phyloP scores from a whole-genome alignment of 2,329 filamentous ascomycete species.

The Cladorrhinum sp. region DNA sequence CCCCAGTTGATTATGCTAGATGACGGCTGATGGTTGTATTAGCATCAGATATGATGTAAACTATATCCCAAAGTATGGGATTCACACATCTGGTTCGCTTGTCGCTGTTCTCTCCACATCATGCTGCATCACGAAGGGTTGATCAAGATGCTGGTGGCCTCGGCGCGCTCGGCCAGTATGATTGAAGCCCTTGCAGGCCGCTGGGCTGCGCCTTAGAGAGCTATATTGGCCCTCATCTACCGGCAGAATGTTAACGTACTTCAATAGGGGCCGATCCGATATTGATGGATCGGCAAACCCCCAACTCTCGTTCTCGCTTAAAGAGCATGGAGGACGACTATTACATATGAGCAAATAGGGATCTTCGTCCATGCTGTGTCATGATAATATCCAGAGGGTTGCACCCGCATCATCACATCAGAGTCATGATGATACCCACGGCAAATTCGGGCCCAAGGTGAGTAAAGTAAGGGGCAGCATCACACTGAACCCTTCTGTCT shows the following conservation, averaged over 20 bases:
- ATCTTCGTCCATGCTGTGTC: not conserved
- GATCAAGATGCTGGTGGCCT: not conserved
- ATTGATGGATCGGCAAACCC: not conserved
- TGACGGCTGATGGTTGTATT: not conserved
- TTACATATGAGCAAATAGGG: not conserved
- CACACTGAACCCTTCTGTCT: not conserved
- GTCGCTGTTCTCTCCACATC: not conserved
- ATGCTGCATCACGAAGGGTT: not conserved
- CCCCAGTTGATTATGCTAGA: not conserved
- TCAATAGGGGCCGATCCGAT: not conserved
- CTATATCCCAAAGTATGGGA: not conserved
- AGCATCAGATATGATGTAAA: not conserved
- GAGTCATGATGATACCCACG: not conserved
- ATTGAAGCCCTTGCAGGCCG: not conserved
- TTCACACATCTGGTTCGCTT: not conserved
- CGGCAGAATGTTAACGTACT: not conserved
- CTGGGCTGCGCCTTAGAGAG: not conserved
- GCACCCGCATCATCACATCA: not conserved
- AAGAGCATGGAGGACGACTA: not conserved
- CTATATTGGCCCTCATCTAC: not conserved
- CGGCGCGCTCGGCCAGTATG: not conserved
- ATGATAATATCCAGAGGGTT: not conserved
- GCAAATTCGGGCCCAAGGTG: not conserved
- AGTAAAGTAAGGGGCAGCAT: not conserved
- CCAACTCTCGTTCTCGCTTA: not conserved